phyloP scores from a whole-genome alignment of 805 yeast genomes.

The Candida krabiensis region DNA sequence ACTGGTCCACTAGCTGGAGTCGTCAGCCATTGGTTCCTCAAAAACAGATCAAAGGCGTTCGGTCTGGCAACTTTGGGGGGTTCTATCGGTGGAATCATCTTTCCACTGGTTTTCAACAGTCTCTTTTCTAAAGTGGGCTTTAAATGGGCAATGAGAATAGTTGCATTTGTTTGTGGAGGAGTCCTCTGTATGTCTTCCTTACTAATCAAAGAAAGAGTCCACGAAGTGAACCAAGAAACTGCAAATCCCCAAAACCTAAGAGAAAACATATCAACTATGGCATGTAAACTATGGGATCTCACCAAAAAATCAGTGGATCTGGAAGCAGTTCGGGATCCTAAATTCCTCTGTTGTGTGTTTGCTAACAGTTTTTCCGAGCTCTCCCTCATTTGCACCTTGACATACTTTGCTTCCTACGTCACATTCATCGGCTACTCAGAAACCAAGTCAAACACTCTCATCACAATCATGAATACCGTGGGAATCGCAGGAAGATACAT shows the following conservation, averaged over 20 bases:
- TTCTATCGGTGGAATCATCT: conserved; percentile 50
- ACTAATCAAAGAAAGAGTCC: conserved; percentile 36
- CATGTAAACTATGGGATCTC: conserved; percentile 3
- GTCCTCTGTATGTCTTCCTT: conserved; percentile 25
- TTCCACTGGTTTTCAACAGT: conserved; percentile 49
- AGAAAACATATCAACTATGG: not conserved
- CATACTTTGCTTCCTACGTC: conserved; percentile 53
- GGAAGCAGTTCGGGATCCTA: conserved; percentile 36
- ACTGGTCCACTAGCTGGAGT: conserved; percentile 56
- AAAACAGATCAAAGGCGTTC: conserved; percentile 51
- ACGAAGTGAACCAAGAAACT: not conserved
- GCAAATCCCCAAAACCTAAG: conserved; percentile 11
- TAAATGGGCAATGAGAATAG: conserved; percentile 53
- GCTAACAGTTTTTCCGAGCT: conserved; percentile 45
- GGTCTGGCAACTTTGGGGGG: conserved; percentile 59
- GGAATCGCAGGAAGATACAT: conserved; percentile 42
- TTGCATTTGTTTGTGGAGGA: conserved; percentile 44
- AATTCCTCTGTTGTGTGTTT: conserved; percentile 36
- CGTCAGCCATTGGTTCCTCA: conserved; percentile 59
- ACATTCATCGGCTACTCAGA: conserved; percentile 42
- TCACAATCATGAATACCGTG: conserved; percentile 39
- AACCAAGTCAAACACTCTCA: conserved; percentile 34
- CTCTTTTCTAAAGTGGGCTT: conserved; percentile 48
- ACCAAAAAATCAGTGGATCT: conserved; percentile 32
- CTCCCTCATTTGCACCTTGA: conserved; percentile 44